phyloP scores from a whole-genome alignment of 768 basidiomycete species.

The Kwoniella mangroviensis region DNA sequence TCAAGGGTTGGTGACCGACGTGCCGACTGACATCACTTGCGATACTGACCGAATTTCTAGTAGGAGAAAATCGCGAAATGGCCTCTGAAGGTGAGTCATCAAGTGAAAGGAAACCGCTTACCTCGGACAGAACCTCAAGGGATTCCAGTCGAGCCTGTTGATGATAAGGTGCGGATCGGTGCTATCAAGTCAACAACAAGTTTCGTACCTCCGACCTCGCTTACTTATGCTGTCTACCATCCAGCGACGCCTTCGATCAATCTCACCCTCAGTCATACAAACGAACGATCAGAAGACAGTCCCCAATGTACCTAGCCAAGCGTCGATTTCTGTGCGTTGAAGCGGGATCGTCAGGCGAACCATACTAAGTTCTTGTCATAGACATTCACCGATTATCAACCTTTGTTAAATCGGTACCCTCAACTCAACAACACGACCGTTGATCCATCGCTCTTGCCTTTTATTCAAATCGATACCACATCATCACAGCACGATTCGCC shows the following conservation, averaged over 20 bases:
- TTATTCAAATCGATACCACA: not conserved
- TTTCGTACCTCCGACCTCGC: not conserved
- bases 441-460: slow-evolving; percentile 3
- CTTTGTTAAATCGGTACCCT: slow-evolving; percentile 41
- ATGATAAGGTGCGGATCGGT: slow-evolving; percentile 5
- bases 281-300: not conserved
- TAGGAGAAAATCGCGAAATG: no score
- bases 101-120: not conserved
- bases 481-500: not conserved
- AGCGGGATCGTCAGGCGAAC: not conserved
- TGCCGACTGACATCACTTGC: no score
- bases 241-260: slow-evolving; percentile 1
- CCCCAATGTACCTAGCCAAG: not conserved
- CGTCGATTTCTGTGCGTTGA: slow-evolving; percentile 19
- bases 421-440: slow-evolving; percentile 23
- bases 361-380: slow-evolving; percentile 22
- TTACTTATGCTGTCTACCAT: not conserved
- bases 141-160: not conserved
- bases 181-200: not conserved
- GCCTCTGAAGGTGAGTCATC: no score
- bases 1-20: not conserved
- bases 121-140: not conserved
- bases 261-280: slow-evolving; percentile 13
- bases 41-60: no score
- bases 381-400: slow-evolving; percentile 30